These are phyloP conservation scores for Linum tenue DNA, from an alignment of 345 rosid species.

Conservation along the genomic window DNA sequence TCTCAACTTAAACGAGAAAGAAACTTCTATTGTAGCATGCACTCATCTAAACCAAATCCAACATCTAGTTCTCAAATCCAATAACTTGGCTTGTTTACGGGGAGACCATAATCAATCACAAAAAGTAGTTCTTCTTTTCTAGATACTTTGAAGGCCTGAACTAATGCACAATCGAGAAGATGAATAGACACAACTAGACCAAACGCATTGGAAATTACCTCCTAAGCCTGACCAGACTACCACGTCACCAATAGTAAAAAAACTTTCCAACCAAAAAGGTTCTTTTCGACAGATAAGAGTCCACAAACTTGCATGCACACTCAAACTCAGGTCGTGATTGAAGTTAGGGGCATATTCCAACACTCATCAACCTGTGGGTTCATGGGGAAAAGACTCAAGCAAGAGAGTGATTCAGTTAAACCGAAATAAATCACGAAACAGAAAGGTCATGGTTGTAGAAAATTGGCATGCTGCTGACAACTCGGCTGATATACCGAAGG, in stretches of 20 bases:
- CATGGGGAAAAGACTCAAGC: too few relatives aligned
- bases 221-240: constrained; percentile 84
- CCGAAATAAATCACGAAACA: constrained; percentile 1
- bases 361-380: constrained; percentile 63
- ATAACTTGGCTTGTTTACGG: neutral
- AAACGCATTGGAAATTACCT: too few relatives aligned
- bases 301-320: constrained; percentile 53
- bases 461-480: constrained; percentile 25
- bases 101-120: neutral
- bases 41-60: neutral
- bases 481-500: constrained; percentile 56
- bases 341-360: constrained; percentile 58
- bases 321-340: constrained; percentile 76
- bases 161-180: too few relatives aligned
- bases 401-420: neutral
- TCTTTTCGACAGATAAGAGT: constrained; percentile 37
- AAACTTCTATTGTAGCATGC: neutral
- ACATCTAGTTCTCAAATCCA: neutral
- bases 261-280: constrained; percentile 63
- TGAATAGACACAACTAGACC: too few relatives aligned
- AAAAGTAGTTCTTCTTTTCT: too few relatives aligned
- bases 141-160: too few relatives aligned
- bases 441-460: constrained; percentile 40
- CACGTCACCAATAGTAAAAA: constrained; percentile 66
- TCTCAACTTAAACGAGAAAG: too few relatives aligned